Conservation (phyloP, 495 filamentous ascomycete genomes). For the Xylaria acuta region DNA sequence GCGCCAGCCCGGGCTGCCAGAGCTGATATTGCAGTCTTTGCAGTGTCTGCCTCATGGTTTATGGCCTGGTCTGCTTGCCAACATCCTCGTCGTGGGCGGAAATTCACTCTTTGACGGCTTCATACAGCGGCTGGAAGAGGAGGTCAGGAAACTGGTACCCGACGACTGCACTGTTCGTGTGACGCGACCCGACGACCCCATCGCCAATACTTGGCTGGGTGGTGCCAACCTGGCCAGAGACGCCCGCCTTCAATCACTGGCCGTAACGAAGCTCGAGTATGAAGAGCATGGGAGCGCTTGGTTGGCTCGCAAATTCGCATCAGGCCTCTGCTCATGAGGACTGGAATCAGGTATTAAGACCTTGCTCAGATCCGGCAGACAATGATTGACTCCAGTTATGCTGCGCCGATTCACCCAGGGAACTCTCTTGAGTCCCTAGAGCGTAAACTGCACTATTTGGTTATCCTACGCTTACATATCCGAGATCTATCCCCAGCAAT, state of each 20-base stretch:
- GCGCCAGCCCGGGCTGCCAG: conserved; percentile 81
- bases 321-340: conserved; percentile 34
- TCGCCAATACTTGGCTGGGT: conserved; percentile 84
- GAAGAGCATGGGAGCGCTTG: conserved; percentile 83
- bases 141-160: conserved; percentile 76
- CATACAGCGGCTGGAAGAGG: conserved; percentile 78
- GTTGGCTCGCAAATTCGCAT: conserved; percentile 73
- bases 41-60: conserved; percentile 75
- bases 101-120: conserved; percentile 83
- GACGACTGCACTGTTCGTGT: conserved; percentile 79
- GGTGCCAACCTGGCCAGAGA: conserved; percentile 77
- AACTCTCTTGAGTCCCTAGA: not conserved
- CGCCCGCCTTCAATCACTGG: conserved; percentile 64
- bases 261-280: conserved; percentile 87
- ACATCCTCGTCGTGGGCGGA: conserved; percentile 88
- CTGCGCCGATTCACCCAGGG: not conserved
- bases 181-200: conserved; percentile 71
- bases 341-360: conserved; percentile 45
- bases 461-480: not conserved
- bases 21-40: conserved; percentile 80
- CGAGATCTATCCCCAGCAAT: not conserved
- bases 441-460: not conserved
- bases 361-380: conserved; percentile 45
- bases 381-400: conserved; percentile 25
- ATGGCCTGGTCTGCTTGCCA: conserved; percentile 80